Evolutionary conservation across 1,284 basidiomycete species (phyloP).

Genomic region (Mycosarcoma mackinlayi): DNA sequence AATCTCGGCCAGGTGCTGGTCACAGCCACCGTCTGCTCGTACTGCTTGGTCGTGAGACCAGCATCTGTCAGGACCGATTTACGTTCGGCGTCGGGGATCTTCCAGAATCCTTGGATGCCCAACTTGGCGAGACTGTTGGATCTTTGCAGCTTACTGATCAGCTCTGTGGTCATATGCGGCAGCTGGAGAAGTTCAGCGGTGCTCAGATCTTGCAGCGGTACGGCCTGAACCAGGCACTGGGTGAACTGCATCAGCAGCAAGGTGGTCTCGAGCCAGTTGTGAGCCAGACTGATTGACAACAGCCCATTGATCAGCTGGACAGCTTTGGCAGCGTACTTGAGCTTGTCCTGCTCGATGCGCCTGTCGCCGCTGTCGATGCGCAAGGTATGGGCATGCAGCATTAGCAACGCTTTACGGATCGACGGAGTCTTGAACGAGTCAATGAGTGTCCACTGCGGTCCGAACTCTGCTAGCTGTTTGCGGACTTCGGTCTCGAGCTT

Average conservation of each 20-base stretch:
- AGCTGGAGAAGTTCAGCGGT: conserved; percentile 62
- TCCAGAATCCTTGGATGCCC: conserved; percentile 65
- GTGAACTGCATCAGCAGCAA: conserved; percentile 84
- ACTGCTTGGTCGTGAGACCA: conserved; percentile 63
- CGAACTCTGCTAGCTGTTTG: conserved; percentile 20
- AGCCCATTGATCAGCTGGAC: conserved; percentile 79
- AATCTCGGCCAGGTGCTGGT: conserved; percentile 81
- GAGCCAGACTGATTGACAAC: conserved; percentile 83
- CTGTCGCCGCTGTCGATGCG: conserved; percentile 69
- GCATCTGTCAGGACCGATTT: conserved; percentile 52
- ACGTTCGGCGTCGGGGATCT: conserved; percentile 70
- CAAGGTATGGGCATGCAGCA: conserved; percentile 88
- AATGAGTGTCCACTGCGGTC: conserved; percentile 51
- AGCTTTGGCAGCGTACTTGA: conserved; percentile 51
- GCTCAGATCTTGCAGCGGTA: conserved; percentile 69
- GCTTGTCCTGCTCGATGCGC: conserved; percentile 45
- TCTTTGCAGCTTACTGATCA: conserved; percentile 37
- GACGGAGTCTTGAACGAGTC: conserved; percentile 50
- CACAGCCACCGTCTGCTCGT: conserved; percentile 77
- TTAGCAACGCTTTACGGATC: conserved; percentile 62
- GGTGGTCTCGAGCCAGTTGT: conserved; percentile 90
- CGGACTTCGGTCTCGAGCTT: conserved; percentile 72
- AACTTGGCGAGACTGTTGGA: conserved; percentile 43
- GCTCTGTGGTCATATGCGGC: conserved; percentile 53
- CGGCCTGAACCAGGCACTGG: conserved; percentile 84